Evolutionary conservation across 768 basidiomycete species (phyloP), one percentile per base, ranked within the genome.

Genomic region (Lentinula raphanica): DNA sequence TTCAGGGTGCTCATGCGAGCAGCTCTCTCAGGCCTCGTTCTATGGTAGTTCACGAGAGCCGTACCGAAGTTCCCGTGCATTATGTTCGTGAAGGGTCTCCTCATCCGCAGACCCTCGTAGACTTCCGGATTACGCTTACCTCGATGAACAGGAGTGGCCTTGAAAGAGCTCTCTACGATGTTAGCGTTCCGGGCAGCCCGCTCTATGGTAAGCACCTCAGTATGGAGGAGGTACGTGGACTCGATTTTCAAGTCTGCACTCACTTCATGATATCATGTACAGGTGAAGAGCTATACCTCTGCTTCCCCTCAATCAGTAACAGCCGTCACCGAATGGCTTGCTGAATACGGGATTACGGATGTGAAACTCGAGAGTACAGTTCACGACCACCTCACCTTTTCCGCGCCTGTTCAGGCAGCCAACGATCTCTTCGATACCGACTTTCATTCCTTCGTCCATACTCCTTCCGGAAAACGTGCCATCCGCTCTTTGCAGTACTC

Each of bases 41-140:
- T 21, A 49, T 64, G 29, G 46, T 54, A 25, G 58, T 66, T 21
- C 64, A 63, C 39, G 66, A 67, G 49, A 55, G 50, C 21, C 59
- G 63, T 29, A 12, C 56, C 9, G 57, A 42, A 15, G 53, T 56
- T 4, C 69, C 69, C n/a, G n/a, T 49, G 11, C 67, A 67, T 17
- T 70, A 66, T 62, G 50, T 59, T 21, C 39, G 50, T 35, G 58
- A 45, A 44, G 64, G 67, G 2, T 19, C 64, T 23, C 66, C 69
- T 19, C 45, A 61, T 32, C 42, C 64, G 7, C 59, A 64, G 25
- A 60, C 56, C 5, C 23, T 56, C 25, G 62, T 74, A 29, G 59
- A 64, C 28, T 62, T 74, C n/a, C 69, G 68, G 44, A 68, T 74
- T 46, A 71, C 66, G 17, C 66, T 74, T 46, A 61, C 60, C 9